Base-by-base conservation (phyloP, 768 basidiomycete genomes). In the Xerocomus brunneocitrinus region DNA sequence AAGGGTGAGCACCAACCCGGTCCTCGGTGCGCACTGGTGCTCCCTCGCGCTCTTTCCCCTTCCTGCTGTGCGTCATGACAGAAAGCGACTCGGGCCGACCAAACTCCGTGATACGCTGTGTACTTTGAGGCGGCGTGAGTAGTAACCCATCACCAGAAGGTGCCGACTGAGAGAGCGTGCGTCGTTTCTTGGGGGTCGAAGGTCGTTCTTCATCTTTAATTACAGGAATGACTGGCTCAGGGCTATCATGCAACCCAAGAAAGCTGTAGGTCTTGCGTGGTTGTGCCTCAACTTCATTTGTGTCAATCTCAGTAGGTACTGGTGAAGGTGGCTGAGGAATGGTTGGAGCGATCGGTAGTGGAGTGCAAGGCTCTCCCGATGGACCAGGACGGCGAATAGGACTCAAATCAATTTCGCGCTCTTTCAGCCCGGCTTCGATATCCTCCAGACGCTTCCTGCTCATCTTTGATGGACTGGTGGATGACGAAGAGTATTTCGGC, bases 111-210 rank as follows among this genome's bases (percentile, higher is more conserved):
- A 6, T 16, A 5, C 61, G 61, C n/a, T 47, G 67, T 19, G 31
- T 56, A 16, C 62, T 71, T 47, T 61, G 49, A 25, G 68, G 68
- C 3, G 70, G 70, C 7, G 70, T 69, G 22, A 56, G 54, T n/a
- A 49, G 44, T 13, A 58, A 16, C 47, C 53, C 43, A 5, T n/a
- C 32, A 25, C 48, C 45, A 25, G 41, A 31, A 25, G 53, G n/a
- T 27, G 13, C 14, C 6, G 38, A 44, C 36, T 35, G 54, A 46
- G 47, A 41, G 3, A 49, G 28, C 47, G 57, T 34, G 7, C 59
- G 57, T 35, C 45, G 61, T 49, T 63, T 67, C 47, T 66, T 67
- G 7, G 62, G 61, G 5, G 57, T 69, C 13, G 60, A 55, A 5
- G 64, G 67, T 22, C 47, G 61, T n/a, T 38, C 60, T 36, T 60